Evolutionary conservation across 106 monocot genomes (phyloP), one percentile per base, ranked within the genome.

Genomic region (Gastrodia elata): DNA sequence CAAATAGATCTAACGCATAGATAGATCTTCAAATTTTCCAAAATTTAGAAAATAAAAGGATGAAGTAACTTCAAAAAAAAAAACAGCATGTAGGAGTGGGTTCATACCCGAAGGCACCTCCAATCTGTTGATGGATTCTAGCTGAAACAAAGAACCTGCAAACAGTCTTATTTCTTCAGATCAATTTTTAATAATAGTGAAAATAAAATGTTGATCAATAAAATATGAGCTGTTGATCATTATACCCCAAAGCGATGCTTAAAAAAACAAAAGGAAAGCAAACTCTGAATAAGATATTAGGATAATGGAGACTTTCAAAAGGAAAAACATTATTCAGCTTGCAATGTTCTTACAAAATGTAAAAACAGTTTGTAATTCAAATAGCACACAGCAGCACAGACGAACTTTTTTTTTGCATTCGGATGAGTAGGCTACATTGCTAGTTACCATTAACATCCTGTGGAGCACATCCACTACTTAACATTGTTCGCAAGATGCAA

Each of bases 101-200:
- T 20, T 58, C 3, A 61, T 61, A 61, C 61, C 61, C 20, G 30
- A 61, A 28, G 61, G 61, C 2, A 28, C 61, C 61, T 61, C 61
- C 30, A 61, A 61, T 61, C 61, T 61, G 61, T 61, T 26, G 30
- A 61, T 61, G 32, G 32, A 61, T 61, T 32, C 30, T 32, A 61
- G 61, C 61, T 61, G 61, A 30, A 61, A 61, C 32, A 61, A 61
- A 30, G 61, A 61, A 61, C 61, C 61, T 61, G 28, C 30, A 30
- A 61, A 30, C 8, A 61, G 30, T 8, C 27, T 28, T 30, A 61
- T 28, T 30, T 28, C 32, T 11, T 14, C 32, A 61, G 61, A 1
- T 7, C 18, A 30, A 61, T 61, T 32, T 61, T 52, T 61, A 13
- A 28, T 61, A 28, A 10, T 61, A 28, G 30, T 61, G 61, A 61